Evolutionary conservation across 176 grass and related monocot species (phyloP).

Genomic region (Puya raimondii): DNA sequence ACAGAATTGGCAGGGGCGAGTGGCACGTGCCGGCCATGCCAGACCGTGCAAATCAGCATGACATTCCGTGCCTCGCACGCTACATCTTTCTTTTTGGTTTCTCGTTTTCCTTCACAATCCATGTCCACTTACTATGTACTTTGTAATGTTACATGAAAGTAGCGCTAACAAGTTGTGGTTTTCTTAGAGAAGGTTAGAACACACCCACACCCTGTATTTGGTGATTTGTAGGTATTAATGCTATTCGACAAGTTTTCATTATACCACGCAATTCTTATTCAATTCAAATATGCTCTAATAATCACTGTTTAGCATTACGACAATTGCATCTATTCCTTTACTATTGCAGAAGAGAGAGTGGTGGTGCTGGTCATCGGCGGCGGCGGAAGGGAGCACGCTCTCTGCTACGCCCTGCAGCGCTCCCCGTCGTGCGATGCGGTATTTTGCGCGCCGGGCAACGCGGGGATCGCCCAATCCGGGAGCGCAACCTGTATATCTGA

Average conservation of each 20-base stretch:
- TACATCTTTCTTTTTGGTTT: neutral
- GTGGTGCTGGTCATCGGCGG: slow-evolving; percentile 65
- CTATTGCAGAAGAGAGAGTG: slow-evolving; percentile 35
- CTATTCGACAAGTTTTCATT: too few relatives aligned
- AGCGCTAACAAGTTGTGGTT: neutral
- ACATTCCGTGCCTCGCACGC: neutral
- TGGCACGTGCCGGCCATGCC: too few relatives aligned
- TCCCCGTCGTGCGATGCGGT: slow-evolving; percentile 61
- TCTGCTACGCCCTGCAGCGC: slow-evolving; percentile 63
- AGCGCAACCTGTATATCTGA: slow-evolving; percentile 49
- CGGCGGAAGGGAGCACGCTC: slow-evolving; percentile 80
- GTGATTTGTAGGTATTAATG: too few relatives aligned
- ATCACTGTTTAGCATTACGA: too few relatives aligned
- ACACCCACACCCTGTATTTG: too few relatives aligned
- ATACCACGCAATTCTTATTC: too few relatives aligned
- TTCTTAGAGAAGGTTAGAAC: too few relatives aligned
- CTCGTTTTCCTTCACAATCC: neutral
- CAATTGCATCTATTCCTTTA: neutral
- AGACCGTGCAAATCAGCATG: neutral
- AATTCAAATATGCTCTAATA: too few relatives aligned
- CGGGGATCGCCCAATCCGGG: slow-evolving; percentile 56
- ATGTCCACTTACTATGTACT: neutral
- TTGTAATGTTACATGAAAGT: neutral
- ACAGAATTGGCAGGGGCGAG: too few relatives aligned
- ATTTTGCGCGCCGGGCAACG: slow-evolving; percentile 73